Percentiles rank a stretch among this genome's conserved stretches.
These are phyloP conservation scores for Sarocladium brachiariae DNA, from an alignment of 2,329 filamentous ascomycete genomes.

Conservation along the genomic window DNA sequence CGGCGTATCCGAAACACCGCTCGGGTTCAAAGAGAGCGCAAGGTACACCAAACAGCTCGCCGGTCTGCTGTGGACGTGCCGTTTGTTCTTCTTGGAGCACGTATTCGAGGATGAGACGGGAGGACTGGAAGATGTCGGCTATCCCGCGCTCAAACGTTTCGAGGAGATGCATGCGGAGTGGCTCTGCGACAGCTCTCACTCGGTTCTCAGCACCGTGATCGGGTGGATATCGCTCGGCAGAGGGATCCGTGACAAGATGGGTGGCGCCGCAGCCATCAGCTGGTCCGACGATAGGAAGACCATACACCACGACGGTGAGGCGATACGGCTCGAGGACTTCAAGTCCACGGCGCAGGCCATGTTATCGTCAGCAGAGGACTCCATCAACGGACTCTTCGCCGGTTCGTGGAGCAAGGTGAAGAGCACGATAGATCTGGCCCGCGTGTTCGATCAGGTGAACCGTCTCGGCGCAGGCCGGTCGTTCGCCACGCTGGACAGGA, in stretches of 20 bases:
- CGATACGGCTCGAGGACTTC: conserved; percentile 9
- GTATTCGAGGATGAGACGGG: conserved; percentile 5
- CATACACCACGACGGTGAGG: conserved; percentile 12
- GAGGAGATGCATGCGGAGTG: conserved; percentile 7
- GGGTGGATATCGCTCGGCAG: conserved; percentile 13
- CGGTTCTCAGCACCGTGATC: conserved; percentile 12
- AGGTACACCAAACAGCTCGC: conserved; percentile 11
- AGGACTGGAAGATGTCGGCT: conserved; percentile 8
- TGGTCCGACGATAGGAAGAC: conserved; percentile 12
- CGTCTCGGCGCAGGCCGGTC: conserved; percentile 11
- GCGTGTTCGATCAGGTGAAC: conserved; percentile 11
- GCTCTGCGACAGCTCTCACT: conserved; percentile 11
- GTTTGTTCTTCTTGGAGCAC: conserved; percentile 13
- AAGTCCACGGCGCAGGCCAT: background rate
- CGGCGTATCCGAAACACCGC: conserved; percentile 2
- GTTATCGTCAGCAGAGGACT: conserved; percentile 3
- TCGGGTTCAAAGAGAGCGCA: conserved; percentile 10
- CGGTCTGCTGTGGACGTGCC: conserved; percentile 9
- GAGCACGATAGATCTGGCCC: conserved; percentile 7
- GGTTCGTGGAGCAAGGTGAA: conserved; percentile 6
- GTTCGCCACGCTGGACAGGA: conserved; percentile 12
- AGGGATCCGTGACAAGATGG: conserved; percentile 11
- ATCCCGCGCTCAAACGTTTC: conserved; percentile 10
- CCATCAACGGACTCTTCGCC: conserved; percentile 10
- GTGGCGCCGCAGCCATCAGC: conserved; percentile 9